Base-by-base conservation (phyloP, 2,329 filamentous ascomycete species). In the Diaporthe ilicicola region DNA sequence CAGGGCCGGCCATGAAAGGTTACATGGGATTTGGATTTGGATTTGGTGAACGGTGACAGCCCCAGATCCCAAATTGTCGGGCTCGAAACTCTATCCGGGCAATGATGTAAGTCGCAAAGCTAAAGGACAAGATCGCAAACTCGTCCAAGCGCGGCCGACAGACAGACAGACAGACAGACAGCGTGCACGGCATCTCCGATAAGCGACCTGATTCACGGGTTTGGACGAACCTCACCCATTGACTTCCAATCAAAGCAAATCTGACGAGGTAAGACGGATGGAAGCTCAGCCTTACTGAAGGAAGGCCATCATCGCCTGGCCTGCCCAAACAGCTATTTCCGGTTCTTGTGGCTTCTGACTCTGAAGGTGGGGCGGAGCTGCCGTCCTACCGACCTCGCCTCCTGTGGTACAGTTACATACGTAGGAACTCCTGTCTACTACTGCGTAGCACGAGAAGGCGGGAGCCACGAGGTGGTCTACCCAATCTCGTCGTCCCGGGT, bases 51-150 rank as follows among this genome's bases (percentile, higher is more conserved):
- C 44, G 59, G 46, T 48, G 59, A 37, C 29, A 13, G 44, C n/a
- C 13, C 59, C 29, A 64, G 42, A 64, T 64, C 44, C 59, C 59
- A 48, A 50, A 19, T 29, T 64, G 59, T 64, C 59, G 59, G 59
- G 44, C 44, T 64, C 59, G 29, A 37, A 64, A 64, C 59, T 64
- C 59, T 64, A 64, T 19, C 44, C 42, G 34, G 59, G 29, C 44
- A 37, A 64, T 64, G 59, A 64, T 64, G 59, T 64, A 64, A 64
- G 59, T 64, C 59, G 44, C 44, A 64, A 64, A 64, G n/a, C 24
- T 32, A 50, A 64, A 64, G 59, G 19, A n/a, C n/a, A 10, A 17
- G n/a, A 12, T 19, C 44, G 59, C 34, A 29, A 44, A 50, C 44
- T 64, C 29, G 24, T 37, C 59, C 42, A 34, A 48, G 13, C 1